A percentile compares a stretch with the other conserved stretches of the same genome.
These are phyloP conservation scores for Excoecaria cochinchinensis DNA, from an alignment of 345 rosid species.

Conservation along the genomic window DNA sequence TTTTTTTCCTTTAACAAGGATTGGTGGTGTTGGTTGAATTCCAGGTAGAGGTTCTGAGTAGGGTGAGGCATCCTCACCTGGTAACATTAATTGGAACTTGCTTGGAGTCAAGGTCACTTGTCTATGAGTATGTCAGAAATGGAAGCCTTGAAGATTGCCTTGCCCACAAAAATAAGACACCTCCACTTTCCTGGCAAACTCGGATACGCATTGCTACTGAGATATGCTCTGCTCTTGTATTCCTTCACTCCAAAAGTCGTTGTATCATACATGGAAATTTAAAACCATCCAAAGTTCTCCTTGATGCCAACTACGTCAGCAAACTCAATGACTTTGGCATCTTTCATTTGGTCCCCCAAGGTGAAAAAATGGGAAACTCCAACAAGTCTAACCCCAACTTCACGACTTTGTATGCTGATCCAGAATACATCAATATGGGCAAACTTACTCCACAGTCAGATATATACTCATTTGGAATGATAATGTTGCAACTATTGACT, in stretches of 20 bases:
- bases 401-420: constrained; percentile 45
- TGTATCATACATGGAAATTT: constrained; percentile 76
- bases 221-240: constrained; percentile 76
- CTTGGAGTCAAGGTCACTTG: constrained; percentile 73
- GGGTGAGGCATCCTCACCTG: constrained; percentile 89
- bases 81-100: constrained; percentile 74
- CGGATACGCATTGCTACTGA: constrained; percentile 64
- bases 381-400: constrained; percentile 13
- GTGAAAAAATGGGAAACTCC: constrained; percentile 15
- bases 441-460: constrained; percentile 61
- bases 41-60: constrained; percentile 72
- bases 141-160: constrained; percentile 78
- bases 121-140: constrained; percentile 66
- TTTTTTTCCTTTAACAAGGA: background rate
- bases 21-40: constrained; percentile 7
- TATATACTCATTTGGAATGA: constrained; percentile 70
- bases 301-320: constrained; percentile 62
- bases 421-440: constrained; percentile 50
- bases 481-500: constrained; percentile 73
- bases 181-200: constrained; percentile 66
- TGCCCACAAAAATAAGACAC: constrained; percentile 43
- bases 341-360: constrained; percentile 44
- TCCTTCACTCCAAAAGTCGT: constrained; percentile 81
- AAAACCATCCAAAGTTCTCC: constrained; percentile 78
- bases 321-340: constrained; percentile 72